Base-by-base conservation (phyloP, 805 yeast genomes). In the Kodamaea kaohsiungensis region DNA sequence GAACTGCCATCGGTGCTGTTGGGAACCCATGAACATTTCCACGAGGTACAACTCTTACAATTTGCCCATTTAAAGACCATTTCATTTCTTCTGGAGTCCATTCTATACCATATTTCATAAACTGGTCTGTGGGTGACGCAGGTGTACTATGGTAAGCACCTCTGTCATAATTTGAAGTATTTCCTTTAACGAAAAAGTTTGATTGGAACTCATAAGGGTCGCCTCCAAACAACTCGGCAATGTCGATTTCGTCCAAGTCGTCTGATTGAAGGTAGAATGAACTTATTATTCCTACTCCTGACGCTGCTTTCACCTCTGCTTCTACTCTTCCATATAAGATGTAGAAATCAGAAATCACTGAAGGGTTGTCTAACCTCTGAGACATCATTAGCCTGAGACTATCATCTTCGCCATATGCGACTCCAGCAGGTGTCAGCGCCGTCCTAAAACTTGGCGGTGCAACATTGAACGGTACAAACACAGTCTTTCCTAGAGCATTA, bases 211-310 rank as follows among this genome's bases (percentile, higher is more conserved):
- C 65, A 48, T 52, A 61, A 5, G 57, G 59, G 48, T 68, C 63
- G n/a, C 71, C 69, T 2, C 80, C 80, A 62, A 75, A 72, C 6
- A 68, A 52, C 49, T 76, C 80, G 2, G 68, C 70, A 7, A 74
- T 59, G 51, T 76, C 79, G 38, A 76, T 74, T 55, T 75, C 79
- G 56, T 76, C 80, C 54, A 71, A 62, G 59, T 73, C 78, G 53
- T 73, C 73, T 46, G 76, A 71, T 56, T 74, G 79, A n/a, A 75
- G 54, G 57, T 75, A 75, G 45, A 74, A 68, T 19, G 75, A 69
- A 19, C 72, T 65, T n/a, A 76, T 65, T 17, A 76, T 65, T 1
- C 79, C 79, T 3, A 45, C 48, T 1, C 78, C 80, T 0, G 52
- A 17, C 1, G 75, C 64, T 1, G 70, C 75, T 52, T 53, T 56